A percentile compares a stretch with the other conserved stretches of the same genome.
These are phyloP conservation scores for Coemansia sp. DNA, from an alignment of 192 early-diverging fungal genomes.

Conservation along the genomic window DNA sequence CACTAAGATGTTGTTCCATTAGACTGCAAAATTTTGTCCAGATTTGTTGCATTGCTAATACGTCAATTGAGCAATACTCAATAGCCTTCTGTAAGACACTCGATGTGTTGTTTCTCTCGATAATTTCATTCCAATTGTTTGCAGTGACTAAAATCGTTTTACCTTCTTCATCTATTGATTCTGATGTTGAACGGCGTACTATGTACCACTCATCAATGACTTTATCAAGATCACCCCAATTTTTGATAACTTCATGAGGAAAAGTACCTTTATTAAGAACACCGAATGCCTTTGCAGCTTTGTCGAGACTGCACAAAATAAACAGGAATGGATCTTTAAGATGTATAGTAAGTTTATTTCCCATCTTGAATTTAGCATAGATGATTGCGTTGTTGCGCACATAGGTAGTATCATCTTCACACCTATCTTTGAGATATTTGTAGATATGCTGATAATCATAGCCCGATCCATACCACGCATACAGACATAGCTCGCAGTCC, in stretches of 20 bases:
- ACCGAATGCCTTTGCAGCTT: slow-evolving; percentile 4
- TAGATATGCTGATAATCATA: slow-evolving; percentile 5
- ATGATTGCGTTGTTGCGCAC: slow-evolving; percentile 5
- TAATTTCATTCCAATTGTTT: slow-evolving; percentile 1
- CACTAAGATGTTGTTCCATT: no score
- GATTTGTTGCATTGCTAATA: background rate
- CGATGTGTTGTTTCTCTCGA: slow-evolving; percentile 1
- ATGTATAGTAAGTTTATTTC: slow-evolving; percentile 1
- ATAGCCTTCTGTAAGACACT: background rate
- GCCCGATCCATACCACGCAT: slow-evolving; percentile 5
- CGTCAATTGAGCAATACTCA: background rate
- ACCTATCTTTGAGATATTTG: slow-evolving; percentile 9
- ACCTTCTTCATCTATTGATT: background rate
- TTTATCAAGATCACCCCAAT: slow-evolving; percentile 3
- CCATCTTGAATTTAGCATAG: slow-evolving; percentile 6
- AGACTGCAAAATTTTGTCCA: slow-evolving; percentile 1
- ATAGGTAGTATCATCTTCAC: background rate
- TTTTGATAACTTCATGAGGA: slow-evolving; percentile 2
- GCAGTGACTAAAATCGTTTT: background rate
- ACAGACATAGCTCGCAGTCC: slow-evolving; percentile 1
- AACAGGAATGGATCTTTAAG: slow-evolving; percentile 6
- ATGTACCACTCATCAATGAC: slow-evolving; percentile 1
- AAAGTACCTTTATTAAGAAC: slow-evolving; percentile 1
- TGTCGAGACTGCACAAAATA: slow-evolving; percentile 3
- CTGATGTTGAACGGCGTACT: background rate